A percentile compares a stretch with the other conserved stretches of the same genome.
Conservation (phyloP, 177 flowering plant genomes). For the Telopea speciosissima region DNA sequence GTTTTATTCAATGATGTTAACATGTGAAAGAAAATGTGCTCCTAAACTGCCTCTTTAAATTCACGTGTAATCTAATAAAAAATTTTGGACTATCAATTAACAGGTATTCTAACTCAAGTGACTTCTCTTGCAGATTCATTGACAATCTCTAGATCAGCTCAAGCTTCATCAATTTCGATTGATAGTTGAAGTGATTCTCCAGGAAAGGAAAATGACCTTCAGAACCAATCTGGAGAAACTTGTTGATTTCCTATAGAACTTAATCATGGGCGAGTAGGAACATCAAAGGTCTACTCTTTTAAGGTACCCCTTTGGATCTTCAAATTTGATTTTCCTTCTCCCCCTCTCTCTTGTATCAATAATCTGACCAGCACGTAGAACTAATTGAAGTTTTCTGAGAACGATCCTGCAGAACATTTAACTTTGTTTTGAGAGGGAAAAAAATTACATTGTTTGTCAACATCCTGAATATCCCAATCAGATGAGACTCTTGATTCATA, state of each 20-base stretch:
- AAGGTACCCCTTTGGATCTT: conserved; percentile 27
- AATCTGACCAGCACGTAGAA: not conserved
- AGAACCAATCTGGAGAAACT: conserved; percentile 17
- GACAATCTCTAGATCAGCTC: conserved; percentile 45
- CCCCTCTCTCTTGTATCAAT: not conserved
- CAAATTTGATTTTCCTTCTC: not conserved
- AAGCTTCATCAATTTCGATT: conserved; percentile 41
- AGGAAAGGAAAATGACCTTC: conserved; percentile 11
- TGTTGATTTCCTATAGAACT: conserved; percentile 23
- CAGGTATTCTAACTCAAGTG: conserved; percentile 32
- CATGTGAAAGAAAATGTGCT: too few species aligned
- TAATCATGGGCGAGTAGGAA: conserved; percentile 24
- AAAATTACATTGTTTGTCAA: too few species aligned
- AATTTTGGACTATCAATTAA: conserved; percentile 1
- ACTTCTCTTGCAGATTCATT: conserved; percentile 35
- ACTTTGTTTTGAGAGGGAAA: too few species aligned
- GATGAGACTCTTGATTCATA: too few species aligned
- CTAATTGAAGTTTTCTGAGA: not conserved
- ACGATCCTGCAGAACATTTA: too few species aligned
- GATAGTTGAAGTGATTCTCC: conserved; percentile 34
- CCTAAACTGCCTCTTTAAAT: too few species aligned
- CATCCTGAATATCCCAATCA: too few species aligned
- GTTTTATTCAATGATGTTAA: too few species aligned
- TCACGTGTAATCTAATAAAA: too few species aligned
- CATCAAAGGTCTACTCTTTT: conserved; percentile 30